phyloP scores from a whole-genome alignment of 495 filamentous ascomycete genomes.

The Halenospora varia region DNA sequence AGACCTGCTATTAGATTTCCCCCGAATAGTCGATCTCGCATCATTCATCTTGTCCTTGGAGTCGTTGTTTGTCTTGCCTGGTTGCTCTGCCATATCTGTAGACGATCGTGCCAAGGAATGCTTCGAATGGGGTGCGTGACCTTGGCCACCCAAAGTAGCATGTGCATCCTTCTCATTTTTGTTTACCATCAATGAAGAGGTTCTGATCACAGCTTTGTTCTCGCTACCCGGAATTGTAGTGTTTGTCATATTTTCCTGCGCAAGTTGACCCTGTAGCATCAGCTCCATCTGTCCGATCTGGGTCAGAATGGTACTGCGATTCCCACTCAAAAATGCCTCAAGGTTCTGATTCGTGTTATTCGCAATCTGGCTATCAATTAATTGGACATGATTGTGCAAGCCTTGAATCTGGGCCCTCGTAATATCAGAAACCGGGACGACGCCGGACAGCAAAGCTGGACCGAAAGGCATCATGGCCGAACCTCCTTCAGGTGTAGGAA shows the following conservation, averaged over 20 bases:
- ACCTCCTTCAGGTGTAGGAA: neutral
- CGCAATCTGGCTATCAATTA: slow-evolving; percentile 41
- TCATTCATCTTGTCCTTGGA: neutral
- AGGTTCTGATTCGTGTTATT: slow-evolving; percentile 49
- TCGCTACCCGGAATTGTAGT: neutral
- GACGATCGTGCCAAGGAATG: neutral
- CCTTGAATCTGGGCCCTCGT: slow-evolving; percentile 17
- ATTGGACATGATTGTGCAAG: slow-evolving; percentile 33
- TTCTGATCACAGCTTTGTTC: neutral
- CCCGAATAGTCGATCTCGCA: neutral
- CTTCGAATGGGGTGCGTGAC: neutral
- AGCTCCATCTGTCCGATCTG: slow-evolving; percentile 16
- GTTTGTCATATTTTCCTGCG: slow-evolving; percentile 6
- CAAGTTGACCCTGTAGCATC: slow-evolving; percentile 12
- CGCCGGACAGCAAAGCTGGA: neutral
- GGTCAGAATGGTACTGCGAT: slow-evolving; percentile 8
- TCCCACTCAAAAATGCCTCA: slow-evolving; percentile 21
- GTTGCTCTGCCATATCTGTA: neutral
- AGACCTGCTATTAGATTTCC: slow-evolving; percentile 8
- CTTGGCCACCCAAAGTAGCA: neutral
- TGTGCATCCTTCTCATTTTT: neutral
- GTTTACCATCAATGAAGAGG: neutral
- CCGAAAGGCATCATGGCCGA: slow-evolving; percentile 1
- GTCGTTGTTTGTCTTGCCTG: neutral
- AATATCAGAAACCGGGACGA: slow-evolving; percentile 10